A percentile compares a stretch with the other conserved stretches of the same genome.
These are phyloP conservation scores for Straminergon stramineum DNA, from an alignment of 225 moss, liverwort and hornwort genomes.

Conservation along the genomic window DNA sequence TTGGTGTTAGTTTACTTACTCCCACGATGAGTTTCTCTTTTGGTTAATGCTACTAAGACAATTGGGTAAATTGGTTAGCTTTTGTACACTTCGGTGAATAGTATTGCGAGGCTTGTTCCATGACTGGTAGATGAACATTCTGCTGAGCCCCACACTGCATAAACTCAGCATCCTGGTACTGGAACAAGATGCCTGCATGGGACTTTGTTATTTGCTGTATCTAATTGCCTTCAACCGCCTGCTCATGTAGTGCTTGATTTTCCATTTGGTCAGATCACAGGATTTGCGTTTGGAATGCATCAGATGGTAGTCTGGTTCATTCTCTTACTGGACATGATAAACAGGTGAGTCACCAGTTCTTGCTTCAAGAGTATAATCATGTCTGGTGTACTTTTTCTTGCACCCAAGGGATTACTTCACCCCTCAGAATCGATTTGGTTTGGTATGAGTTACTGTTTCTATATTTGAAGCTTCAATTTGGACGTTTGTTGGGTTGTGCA, in stretches of 20 bases:
- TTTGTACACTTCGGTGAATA: background rate
- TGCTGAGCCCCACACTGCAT: background rate
- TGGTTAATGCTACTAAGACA: background rate
- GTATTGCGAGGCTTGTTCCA: background rate
- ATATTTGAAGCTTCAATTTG: background rate
- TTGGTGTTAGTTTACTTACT: background rate
- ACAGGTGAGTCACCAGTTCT: slow-evolving; percentile 32
- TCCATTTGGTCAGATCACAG: slow-evolving; percentile 66
- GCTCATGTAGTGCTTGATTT: background rate
- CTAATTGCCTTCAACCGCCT: background rate
- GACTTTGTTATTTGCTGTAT: background rate
- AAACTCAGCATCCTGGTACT: background rate
- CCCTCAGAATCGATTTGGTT: background rate
- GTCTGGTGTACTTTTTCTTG: background rate
- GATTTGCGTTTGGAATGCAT: slow-evolving; percentile 99
- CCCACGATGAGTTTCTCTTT: background rate
- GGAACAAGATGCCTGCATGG: background rate
- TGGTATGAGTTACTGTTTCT: background rate
- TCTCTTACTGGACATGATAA: slow-evolving; percentile 94
- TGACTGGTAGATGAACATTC: background rate
- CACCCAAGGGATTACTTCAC: background rate
- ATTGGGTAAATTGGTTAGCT: background rate
- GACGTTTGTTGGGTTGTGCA: slow-evolving; percentile 12
- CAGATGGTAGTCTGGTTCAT: slow-evolving; percentile 95
- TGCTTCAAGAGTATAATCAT: background rate